phyloP scores from a whole-genome alignment of 2,329 filamentous ascomycete species.

The Alternaria sp. region DNA sequence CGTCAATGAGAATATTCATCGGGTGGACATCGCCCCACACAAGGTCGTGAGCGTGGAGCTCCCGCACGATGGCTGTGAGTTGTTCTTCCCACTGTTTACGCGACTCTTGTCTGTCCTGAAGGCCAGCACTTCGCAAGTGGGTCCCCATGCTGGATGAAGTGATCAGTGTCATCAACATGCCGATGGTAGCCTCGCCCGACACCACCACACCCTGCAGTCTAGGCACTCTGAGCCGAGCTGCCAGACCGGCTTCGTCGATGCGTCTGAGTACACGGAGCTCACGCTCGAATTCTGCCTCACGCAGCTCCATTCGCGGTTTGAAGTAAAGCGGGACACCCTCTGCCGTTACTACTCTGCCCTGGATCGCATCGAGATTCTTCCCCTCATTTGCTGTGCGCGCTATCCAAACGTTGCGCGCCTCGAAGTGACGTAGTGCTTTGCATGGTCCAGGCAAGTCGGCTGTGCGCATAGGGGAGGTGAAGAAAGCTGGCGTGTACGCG shows the following conservation, averaged over 20 bases:
- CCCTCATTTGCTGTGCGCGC: background rate
- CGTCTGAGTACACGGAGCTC: conserved; percentile 2
- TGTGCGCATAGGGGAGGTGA: background rate
- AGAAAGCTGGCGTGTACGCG: conserved; percentile 1
- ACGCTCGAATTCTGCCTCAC: conserved; percentile 11
- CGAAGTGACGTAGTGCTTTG: background rate
- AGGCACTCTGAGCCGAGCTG: conserved; percentile 1
- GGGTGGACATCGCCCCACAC: conserved; percentile 28
- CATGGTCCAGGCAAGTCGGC: background rate
- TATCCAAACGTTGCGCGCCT: background rate
- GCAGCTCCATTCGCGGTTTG: conserved; percentile 7
- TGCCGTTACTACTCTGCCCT: conserved; percentile 5
- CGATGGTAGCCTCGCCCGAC: conserved; percentile 7
- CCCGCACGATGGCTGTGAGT: conserved; percentile 4
- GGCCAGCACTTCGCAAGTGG: conserved; percentile 1
- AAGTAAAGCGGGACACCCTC: conserved; percentile 7
- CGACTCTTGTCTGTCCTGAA: background rate
- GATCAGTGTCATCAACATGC: conserved; percentile 6
- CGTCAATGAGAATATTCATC: conserved; percentile 47
- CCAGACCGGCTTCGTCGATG: conserved; percentile 2
- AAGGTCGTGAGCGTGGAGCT: conserved; percentile 22
- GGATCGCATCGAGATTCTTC: background rate
- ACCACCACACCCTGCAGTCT: conserved; percentile 4
- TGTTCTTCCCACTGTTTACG: conserved; percentile 10
- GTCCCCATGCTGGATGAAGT: background rate